phyloP scores from a whole-genome alignment of 2,329 filamentous ascomycete species.

The Sporothrix luriei region DNA sequence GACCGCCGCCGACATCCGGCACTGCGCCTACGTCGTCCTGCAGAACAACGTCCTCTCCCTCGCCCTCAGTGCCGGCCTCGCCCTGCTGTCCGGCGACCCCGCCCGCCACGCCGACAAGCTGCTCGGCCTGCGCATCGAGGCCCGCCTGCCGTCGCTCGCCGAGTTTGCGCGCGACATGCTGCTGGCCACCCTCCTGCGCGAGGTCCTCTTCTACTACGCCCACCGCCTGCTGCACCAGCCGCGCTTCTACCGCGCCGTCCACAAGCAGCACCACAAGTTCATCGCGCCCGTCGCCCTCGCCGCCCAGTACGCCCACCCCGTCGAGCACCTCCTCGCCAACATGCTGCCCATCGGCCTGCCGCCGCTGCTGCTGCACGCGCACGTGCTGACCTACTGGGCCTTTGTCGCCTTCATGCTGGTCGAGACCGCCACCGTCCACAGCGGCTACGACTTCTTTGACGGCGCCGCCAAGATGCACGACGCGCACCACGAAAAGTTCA shows the following conservation, averaged over 20 bases:
- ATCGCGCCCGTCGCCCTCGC: constrained; percentile 58
- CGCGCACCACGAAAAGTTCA: constrained; percentile 60
- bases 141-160: constrained; percentile 43
- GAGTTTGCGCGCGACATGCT: constrained; percentile 49
- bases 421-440: constrained; percentile 59
- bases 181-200: constrained; percentile 49
- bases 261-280: constrained; percentile 61
- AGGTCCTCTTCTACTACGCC: constrained; percentile 58
- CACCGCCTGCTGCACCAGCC: constrained; percentile 58
- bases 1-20: constrained; percentile 47
- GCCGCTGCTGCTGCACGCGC: constrained; percentile 49
- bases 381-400: constrained; percentile 56
- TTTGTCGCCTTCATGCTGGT: constrained; percentile 54
- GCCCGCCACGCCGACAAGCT: constrained; percentile 32
- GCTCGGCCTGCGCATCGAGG: constrained; percentile 46
- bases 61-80: constrained; percentile 39
- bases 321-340: constrained; percentile 60
- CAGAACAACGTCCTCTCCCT: constrained; percentile 53
- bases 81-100: constrained; percentile 25
- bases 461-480: constrained; percentile 56
- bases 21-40: constrained; percentile 50
- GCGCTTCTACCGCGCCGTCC: constrained; percentile 53
- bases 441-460: constrained; percentile 58
- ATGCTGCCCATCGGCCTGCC: constrained; percentile 55
- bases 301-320: constrained; percentile 59